phyloP scores from a whole-genome alignment of 495 filamentous ascomycete species.

The Stereocaulon alpinum region DNA sequence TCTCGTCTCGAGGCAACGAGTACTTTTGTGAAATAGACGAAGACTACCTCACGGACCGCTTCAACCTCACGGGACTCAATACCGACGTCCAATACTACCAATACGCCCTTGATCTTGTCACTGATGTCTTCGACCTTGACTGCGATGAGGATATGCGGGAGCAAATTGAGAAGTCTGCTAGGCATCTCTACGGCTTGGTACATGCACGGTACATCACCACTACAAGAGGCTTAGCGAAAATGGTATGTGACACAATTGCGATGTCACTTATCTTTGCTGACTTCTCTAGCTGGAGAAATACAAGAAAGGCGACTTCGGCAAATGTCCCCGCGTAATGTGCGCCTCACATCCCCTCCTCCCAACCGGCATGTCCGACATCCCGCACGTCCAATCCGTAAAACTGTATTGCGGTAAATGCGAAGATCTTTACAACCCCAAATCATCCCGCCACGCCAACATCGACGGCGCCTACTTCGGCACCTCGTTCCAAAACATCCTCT shows the following conservation, averaged over 20 bases:
- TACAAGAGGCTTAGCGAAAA: constrained; percentile 85
- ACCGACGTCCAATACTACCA: constrained; percentile 98
- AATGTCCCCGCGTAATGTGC: constrained; percentile 93
- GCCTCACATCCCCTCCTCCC: constrained; percentile 83
- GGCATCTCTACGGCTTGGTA: constrained; percentile 92
- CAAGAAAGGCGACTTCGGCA: constrained; percentile 96
- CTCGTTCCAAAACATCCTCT: constrained; percentile 96
- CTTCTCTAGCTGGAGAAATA: too few relatives aligned
- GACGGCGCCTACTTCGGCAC: constrained; percentile 98
- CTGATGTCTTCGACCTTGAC: constrained; percentile 98
- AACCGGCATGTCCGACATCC: constrained; percentile 80
- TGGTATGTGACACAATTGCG: too few relatives aligned
- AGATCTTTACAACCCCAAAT: constrained; percentile 98
- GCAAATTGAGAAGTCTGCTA: constrained; percentile 93
- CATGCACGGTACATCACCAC: constrained; percentile 97
- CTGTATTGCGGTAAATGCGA: constrained; percentile 96
- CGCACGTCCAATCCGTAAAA: constrained; percentile 79
- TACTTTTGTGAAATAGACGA: constrained; percentile 99
- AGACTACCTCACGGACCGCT: constrained; percentile 95
- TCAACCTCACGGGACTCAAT: constrained; percentile 95
- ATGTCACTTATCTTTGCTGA: too few relatives aligned
- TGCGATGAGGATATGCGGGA: constrained; percentile 97
- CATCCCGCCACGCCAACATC: constrained; percentile 85
- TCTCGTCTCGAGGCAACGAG: constrained; percentile 92
- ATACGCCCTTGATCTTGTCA: constrained; percentile 96